Base-by-base conservation (phyloP, 2,329 filamentous ascomycete genomes). In the Colletotrichum cuscutae region DNA sequence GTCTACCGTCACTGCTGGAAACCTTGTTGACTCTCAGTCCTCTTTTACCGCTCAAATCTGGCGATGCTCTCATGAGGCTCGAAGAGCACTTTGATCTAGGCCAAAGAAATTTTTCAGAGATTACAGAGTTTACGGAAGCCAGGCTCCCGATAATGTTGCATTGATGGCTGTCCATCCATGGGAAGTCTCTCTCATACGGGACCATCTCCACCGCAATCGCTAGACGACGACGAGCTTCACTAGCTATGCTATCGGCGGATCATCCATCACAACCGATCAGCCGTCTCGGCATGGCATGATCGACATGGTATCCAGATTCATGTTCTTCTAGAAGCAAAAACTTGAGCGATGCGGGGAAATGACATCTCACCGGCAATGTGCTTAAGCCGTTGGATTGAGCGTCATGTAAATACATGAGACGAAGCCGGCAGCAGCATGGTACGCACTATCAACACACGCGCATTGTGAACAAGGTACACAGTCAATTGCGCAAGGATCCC, bases 371-470 rank as follows among this genome's bases (percentile, higher is more conserved):
- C 22, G 26, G 19, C 19, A 46, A 58, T 66, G 63, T 35, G 53
- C 35, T 49, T 32, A 30, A 22, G 35, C 53, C 22, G 35, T 30
- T 35, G 19, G 35, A 56, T 46, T 49, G 26, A 32, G 22, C 13
- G 35, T 37, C 26, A 22, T 49, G 42, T 32, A 32, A 22, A 24
- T 9, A 53, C 62, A 67, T 67, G 63, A 72, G 60, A 65, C n/a
- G 66, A 57, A 19, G 19, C 46, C 49, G 42, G 24, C 35, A 59
- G 35, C 35, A 49, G 52, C 54, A 49, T 52, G 28, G 46, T 35
- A 57, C 49, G 66, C 46, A 53, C n/a, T 12, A 54, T 26, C 15
- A 24, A 32, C 30, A 24, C n/a, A 56, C 30, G 7, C 8, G 15
- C 28, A 26, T 19, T 59, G 13, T 9, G 15, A 35, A 28, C 13